A percentile compares a stretch with the other conserved stretches of the same genome.
Evolutionary conservation across 768 basidiomycete genomes (phyloP).

Genomic region (Leccinum longicurvipes): DNA sequence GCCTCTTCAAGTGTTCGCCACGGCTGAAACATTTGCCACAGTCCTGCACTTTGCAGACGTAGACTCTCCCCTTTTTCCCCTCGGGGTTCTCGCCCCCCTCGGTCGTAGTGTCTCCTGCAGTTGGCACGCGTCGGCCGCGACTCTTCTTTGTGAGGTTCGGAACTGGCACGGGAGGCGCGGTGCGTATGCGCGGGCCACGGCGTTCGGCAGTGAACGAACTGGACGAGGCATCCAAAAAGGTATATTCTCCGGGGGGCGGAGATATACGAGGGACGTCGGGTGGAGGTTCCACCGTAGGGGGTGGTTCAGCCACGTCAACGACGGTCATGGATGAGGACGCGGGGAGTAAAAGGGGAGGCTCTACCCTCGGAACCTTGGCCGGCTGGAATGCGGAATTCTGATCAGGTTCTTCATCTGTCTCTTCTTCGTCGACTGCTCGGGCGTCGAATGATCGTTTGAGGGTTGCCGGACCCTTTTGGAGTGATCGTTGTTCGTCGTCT

Average conservation of each 20-base stretch:
- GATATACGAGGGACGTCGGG: slow-evolving; percentile 16
- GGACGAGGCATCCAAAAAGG: slow-evolving; percentile 34
- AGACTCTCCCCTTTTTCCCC: slow-evolving; percentile 37
- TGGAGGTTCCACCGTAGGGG: slow-evolving; percentile 4
- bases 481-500: slow-evolving; percentile 21
- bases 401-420: slow-evolving; percentile 32
- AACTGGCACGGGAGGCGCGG: slow-evolving; percentile 63
- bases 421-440: slow-evolving; percentile 34
- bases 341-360: slow-evolving; percentile 22
- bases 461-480: slow-evolving; percentile 14
- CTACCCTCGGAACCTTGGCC: slow-evolving; percentile 30
- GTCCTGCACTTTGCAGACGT: slow-evolving; percentile 63
- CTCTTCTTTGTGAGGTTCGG: slow-evolving; percentile 80
- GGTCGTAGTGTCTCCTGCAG: slow-evolving; percentile 29
- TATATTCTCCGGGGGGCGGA: slow-evolving; percentile 33
- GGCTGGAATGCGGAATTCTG: slow-evolving; percentile 17
- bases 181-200: slow-evolving; percentile 49
- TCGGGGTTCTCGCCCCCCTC: slow-evolving; percentile 26
- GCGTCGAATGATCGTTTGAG: slow-evolving; percentile 35
- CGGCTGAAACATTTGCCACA: slow-evolving; percentile 75
- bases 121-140: slow-evolving; percentile 74
- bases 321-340: slow-evolving; percentile 28
- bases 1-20: slow-evolving; percentile 73
- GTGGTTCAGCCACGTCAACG: slow-evolving; percentile 23
- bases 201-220: slow-evolving; percentile 38